Conservation (phyloP, 257 asterid genomes). For the Datura wrightii region DNA sequence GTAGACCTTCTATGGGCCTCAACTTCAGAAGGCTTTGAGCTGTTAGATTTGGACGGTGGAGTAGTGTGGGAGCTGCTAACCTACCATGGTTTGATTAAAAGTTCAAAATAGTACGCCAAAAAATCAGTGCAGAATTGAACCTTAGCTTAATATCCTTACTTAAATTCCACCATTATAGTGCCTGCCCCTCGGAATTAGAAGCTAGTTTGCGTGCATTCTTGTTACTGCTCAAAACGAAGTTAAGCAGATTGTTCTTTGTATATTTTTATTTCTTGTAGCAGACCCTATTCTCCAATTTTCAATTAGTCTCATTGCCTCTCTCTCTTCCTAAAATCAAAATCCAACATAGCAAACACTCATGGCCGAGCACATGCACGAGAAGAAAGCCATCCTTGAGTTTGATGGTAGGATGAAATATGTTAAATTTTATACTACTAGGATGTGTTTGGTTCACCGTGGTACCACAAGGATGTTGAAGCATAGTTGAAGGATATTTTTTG, state of each 20-base stretch:
- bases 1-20: not conserved
- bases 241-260: not conserved
- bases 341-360: not conserved
- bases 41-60: not conserved
- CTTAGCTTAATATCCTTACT: not conserved
- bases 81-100: not conserved
- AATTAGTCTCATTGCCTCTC: not conserved
- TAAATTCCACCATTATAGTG: not conserved
- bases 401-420: not conserved
- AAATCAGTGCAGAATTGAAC: not conserved
- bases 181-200: constrained; percentile 4
- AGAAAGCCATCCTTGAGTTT: not conserved
- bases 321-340: not conserved
- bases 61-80: not conserved
- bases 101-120: not conserved
- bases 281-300: not conserved
- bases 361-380: not conserved
- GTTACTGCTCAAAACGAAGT: not conserved
- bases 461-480: constrained; percentile 5
- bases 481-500: not conserved
- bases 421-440: not conserved
- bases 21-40: constrained; percentile 7
- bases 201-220: not conserved
- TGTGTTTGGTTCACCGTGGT: not conserved
- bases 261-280: not conserved